These are phyloP conservation scores for Tirmania nivea DNA, from an alignment of 495 filamentous ascomycete species.

Conservation along the genomic window DNA sequence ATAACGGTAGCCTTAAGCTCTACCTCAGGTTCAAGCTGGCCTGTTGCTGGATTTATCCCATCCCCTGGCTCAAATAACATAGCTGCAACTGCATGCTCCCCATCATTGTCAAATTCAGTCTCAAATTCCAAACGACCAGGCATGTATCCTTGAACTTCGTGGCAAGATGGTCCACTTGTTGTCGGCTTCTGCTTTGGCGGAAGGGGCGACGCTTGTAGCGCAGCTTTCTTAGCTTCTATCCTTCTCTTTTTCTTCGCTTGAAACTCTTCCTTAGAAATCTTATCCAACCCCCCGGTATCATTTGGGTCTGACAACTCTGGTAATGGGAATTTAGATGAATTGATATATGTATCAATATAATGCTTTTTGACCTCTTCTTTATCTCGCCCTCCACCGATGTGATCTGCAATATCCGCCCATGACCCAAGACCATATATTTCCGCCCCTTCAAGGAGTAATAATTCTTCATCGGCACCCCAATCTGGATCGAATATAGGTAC, in stretches of 20 bases:
- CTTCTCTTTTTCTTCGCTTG: slow-evolving; percentile 82
- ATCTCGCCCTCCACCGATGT: slow-evolving; percentile 80
- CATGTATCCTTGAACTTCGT: slow-evolving; percentile 98
- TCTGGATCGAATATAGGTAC: slow-evolving; percentile 87
- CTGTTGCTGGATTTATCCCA: slow-evolving; percentile 60
- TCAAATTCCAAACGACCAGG: slow-evolving; percentile 94
- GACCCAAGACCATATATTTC: slow-evolving; percentile 93
- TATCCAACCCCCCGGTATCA: slow-evolving; percentile 51
- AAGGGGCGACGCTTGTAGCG: slow-evolving; percentile 59
- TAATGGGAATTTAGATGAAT: slow-evolving; percentile 64
- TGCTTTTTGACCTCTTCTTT: slow-evolving; percentile 93
- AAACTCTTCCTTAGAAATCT: slow-evolving; percentile 75
- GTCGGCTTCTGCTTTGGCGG: slow-evolving; percentile 91
- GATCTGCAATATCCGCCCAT: slow-evolving; percentile 94
- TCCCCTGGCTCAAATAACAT: slow-evolving; percentile 97
- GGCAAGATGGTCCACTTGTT: slow-evolving; percentile 77
- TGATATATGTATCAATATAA: slow-evolving; percentile 69
- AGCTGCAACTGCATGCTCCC: slow-evolving; percentile 90
- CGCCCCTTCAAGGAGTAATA: slow-evolving; percentile 79
- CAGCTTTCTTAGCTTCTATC: slow-evolving; percentile 81
- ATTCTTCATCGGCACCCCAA: slow-evolving; percentile 94
- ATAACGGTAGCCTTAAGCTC: slow-evolving; percentile 95
- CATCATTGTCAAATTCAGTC: slow-evolving; percentile 91
- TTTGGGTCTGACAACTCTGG: slow-evolving; percentile 62
- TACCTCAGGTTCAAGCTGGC: slow-evolving; percentile 77